phyloP scores from a whole-genome alignment of 129 eudicot species.

The Flaveria sonorensis region DNA sequence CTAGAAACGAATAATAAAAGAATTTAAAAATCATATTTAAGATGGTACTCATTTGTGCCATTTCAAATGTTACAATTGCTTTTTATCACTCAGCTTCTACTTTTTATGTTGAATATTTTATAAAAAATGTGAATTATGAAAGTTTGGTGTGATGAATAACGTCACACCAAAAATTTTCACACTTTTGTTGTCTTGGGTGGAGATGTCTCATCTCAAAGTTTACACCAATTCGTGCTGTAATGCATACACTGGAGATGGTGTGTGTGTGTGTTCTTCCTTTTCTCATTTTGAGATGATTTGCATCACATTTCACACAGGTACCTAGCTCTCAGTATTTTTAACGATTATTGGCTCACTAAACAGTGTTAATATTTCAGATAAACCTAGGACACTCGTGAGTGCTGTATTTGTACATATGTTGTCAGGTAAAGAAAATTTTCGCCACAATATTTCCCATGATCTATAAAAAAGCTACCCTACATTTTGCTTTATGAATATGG shows the following conservation, averaged over 20 bases:
- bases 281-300: background rate
- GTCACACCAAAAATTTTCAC: background rate
- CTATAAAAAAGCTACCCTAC: background rate
- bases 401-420: conserved; percentile 74
- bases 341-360: conserved; percentile 24
- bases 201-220: background rate
- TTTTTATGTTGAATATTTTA: background rate
- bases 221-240: background rate
- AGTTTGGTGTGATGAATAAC: background rate
- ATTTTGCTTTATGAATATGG: background rate
- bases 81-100: background rate
- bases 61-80: background rate
- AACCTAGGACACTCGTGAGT: conserved; percentile 68
- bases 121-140: background rate
- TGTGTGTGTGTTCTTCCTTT: background rate
- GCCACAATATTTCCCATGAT: background rate
- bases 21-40: background rate
- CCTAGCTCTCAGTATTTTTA: conserved; percentile 19
- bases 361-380: conserved; percentile 48
- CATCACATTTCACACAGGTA: background rate
- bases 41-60: background rate
- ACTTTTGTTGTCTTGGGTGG: background rate
- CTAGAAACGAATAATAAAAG: background rate
- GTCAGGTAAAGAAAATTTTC: conserved; percentile 50
- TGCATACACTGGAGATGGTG: background rate